Percentiles rank a stretch among this genome's conserved stretches.
Evolutionary conservation across 139 green algal genomes (phyloP).

Genomic region (Closterium sp.): DNA sequence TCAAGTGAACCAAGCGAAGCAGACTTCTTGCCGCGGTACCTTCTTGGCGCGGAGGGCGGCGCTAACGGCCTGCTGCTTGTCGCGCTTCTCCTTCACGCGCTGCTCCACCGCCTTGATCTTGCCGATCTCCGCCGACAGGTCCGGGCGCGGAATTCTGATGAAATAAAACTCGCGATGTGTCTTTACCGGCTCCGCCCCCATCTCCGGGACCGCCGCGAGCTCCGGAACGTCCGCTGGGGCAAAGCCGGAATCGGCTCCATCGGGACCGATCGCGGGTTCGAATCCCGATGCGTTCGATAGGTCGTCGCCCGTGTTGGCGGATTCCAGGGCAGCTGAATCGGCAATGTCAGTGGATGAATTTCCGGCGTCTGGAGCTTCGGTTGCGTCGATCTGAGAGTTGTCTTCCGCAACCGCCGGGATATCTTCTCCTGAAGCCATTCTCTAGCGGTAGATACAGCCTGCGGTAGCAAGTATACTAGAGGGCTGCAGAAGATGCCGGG

Average conservation of each 20-base stretch:
- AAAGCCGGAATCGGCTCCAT: background rate
- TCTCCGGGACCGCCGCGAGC: background rate
- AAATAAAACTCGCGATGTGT: slow-evolving; percentile 31
- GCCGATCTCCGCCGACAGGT: slow-evolving; percentile 9
- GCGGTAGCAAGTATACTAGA: background rate
- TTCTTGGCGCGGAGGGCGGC: slow-evolving; percentile 15
- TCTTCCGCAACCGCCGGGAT: background rate
- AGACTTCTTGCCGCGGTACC: background rate
- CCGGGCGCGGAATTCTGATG: slow-evolving; percentile 28
- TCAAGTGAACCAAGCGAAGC: too few relatives aligned
- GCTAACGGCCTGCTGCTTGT: slow-evolving; percentile 12
- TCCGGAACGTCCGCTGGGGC: background rate
- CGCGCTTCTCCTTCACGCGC: slow-evolving; percentile 21
- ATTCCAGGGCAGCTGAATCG: background rate
- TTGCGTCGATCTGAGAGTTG: background rate
- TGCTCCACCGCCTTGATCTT: slow-evolving; percentile 19
- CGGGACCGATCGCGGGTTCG: background rate
- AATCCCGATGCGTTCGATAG: background rate
- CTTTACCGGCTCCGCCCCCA: background rate
- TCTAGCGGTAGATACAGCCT: background rate
- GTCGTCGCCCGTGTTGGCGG: background rate
- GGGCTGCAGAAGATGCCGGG: background rate
- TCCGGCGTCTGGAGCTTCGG: background rate
- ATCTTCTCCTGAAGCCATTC: background rate
- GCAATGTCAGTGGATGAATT: background rate